Base-by-base conservation (phyloP, 495 filamentous ascomycete species). In the Pseudotulostoma volvatum region DNA sequence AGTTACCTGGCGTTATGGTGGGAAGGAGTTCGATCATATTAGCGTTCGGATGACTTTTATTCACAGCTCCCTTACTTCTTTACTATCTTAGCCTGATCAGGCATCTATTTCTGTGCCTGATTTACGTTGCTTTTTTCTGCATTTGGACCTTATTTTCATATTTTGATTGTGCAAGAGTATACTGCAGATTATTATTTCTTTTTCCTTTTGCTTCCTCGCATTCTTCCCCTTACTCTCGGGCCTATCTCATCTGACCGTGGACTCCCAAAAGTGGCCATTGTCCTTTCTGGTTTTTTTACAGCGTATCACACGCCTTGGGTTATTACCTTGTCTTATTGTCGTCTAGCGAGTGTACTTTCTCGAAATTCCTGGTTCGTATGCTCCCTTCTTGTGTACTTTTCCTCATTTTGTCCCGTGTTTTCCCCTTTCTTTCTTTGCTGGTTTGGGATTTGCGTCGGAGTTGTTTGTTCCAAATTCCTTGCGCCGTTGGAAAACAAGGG, bases 361-460 rank as follows among this genome's bases (percentile, higher is more conserved):
- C 23, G 5, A 5, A 5, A 5, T 28, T 28, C 11, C 11, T 11
- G 5, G 11, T 28, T 11, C 5, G 5, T 5, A 5, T 28, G 5
- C 11, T 40, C 38, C 17, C 20, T 40, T 40, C 38, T 40, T 17
- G 33, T 40, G 38, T 33, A 40, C 33, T 40, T 40, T 40, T 15
- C 33, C 18, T 33, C 14, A 13, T 4, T 33, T 28, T 11, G 11
- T 28, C 11, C 11, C 11, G 4, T 15, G 32, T 19, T 33, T n/a
- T 14, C 23, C 20, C 33, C 14, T 28, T 9, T 34, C 21, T 32
- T 40, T 11, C 23, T 34, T 16, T 13, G 32, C 23, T 40, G n/a
- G 11, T 28, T 28, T 5, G 5, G 5, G 11, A 5, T 28, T 5
- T 28, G 5, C 23, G 11, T 28, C 11, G 23, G 23, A 28, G 23